These are phyloP conservation scores for Streptanthus diversifolius DNA, from an alignment of 345 rosid genomes.

Conservation along the genomic window DNA sequence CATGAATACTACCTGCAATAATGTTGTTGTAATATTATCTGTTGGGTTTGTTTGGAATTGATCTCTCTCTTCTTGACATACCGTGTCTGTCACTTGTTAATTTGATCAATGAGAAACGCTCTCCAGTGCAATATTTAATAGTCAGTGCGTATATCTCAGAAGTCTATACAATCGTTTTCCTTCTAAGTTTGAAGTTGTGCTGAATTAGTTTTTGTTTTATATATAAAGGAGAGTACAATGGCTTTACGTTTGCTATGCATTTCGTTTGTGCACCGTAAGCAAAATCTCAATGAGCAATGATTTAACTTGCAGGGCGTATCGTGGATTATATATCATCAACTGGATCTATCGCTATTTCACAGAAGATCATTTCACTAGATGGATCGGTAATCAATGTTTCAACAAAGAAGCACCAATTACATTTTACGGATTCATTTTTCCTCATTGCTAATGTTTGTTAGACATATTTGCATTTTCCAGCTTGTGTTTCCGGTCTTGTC, in stretches of 20 bases:
- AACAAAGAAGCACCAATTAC: background rate
- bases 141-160: background rate
- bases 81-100: background rate
- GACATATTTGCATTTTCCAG: constrained; percentile 42
- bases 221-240: background rate
- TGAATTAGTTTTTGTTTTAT: background rate
- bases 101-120: background rate
- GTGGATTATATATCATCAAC: constrained; percentile 78
- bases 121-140: background rate
- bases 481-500: constrained; percentile 75
- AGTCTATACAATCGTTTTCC: background rate
- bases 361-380: constrained; percentile 57
- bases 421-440: background rate
- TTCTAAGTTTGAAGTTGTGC: background rate
- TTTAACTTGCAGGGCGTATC: constrained; percentile 66
- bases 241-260: background rate
- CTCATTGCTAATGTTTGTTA: constrained; percentile 16
- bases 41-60: background rate
- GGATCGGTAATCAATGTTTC: constrained; percentile 56
- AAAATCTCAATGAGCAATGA: background rate
- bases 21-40: background rate
- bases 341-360: constrained; percentile 80
- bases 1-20: background rate
- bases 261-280: background rate
- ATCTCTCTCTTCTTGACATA: background rate